phyloP scores from a whole-genome alignment of 768 basidiomycete genomes.

The Goffeauzyma gilvescens region DNA sequence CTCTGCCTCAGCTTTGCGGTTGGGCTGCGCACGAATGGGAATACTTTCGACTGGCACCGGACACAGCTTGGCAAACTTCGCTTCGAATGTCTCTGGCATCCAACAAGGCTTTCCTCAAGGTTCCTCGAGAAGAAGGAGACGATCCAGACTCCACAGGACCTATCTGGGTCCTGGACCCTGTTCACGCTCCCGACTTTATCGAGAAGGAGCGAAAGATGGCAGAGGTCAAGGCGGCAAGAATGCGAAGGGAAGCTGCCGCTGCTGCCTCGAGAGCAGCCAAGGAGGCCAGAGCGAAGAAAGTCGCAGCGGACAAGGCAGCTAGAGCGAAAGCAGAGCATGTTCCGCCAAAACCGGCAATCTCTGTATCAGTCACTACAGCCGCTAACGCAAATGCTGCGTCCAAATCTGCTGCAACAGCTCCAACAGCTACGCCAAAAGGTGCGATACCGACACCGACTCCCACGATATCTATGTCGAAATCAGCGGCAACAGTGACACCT shows the following conservation, averaged over 20 bases:
- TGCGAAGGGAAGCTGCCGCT: constrained; percentile 7
- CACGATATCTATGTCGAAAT: background rate
- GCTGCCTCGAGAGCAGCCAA: too few relatives aligned
- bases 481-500: background rate
- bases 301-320: background rate
- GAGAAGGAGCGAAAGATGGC: constrained; percentile 24
- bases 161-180: constrained; percentile 77
- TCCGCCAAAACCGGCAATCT: background rate
- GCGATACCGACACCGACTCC: background rate
- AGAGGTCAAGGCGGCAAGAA: constrained; percentile 10
- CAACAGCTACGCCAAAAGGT: background rate
- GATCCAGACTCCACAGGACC: constrained; percentile 55
- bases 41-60: constrained; percentile 72
- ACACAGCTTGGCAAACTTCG: constrained; percentile 81
- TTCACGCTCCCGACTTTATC: constrained; percentile 31
- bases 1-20: constrained; percentile 70
- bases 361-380: background rate
- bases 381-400: constrained; percentile 12
- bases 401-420: constrained; percentile 14
- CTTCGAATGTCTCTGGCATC: constrained; percentile 90
- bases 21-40: constrained; percentile 81
- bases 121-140: constrained; percentile 63
- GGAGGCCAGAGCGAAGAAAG: too few relatives aligned
- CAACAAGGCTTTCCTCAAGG: constrained; percentile 74
- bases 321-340: background rate